Evolutionary conservation across 1,139 yeast species (phyloP), one percentile per base, ranked within the genome.

Genomic region (Yamadazyma dushanensis): DNA sequence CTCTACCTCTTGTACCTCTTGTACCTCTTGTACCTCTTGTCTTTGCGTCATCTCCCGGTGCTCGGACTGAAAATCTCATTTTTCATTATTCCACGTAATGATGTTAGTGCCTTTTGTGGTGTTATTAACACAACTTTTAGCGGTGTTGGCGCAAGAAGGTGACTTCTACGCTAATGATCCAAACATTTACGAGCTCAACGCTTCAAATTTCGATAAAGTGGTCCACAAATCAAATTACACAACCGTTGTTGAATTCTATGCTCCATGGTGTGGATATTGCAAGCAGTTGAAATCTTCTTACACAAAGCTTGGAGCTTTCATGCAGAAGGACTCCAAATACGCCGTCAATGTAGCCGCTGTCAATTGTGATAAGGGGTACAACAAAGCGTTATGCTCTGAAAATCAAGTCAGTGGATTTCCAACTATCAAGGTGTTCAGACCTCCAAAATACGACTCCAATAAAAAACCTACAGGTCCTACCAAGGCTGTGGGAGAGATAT

Each of bases 201-300:
- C 79, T 1, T 53, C 66, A 13, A 79, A 64, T 32, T 89, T 90
- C 54, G 78, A 81, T 41, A 73, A 75, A 44, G 83, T 80, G 33
- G 79, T 90, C 3, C 68, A 78, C 32, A 59, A 66, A 26, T 70
- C 94, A 6, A 87, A 88, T 56, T 85, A 87, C 49, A 83, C 95
- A 3, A 65, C 96, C 2, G 66, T 90, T 5, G 94, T 92, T 14
- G 90, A 89, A 60, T 92, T 90, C 56, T 92, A 92, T 57, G 97
- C 97, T 4, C 97, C 97, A 25, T 92, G 97, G 97, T 92, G 97
- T 66, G 89, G 90, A 1, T 79, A 83, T 54, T 84, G 94, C 51
- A 70, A 76, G 44, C 72, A 78, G 41, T 57, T 84, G 41, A 70
- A 73, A 44, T 75, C 77, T 3, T 68, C 77, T 1, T 83, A 70